Percentiles rank a stretch among this genome's conserved stretches.
Conservation (phyloP, 2,329 filamentous ascomycete genomes). For the Diaporthe batatas region DNA sequence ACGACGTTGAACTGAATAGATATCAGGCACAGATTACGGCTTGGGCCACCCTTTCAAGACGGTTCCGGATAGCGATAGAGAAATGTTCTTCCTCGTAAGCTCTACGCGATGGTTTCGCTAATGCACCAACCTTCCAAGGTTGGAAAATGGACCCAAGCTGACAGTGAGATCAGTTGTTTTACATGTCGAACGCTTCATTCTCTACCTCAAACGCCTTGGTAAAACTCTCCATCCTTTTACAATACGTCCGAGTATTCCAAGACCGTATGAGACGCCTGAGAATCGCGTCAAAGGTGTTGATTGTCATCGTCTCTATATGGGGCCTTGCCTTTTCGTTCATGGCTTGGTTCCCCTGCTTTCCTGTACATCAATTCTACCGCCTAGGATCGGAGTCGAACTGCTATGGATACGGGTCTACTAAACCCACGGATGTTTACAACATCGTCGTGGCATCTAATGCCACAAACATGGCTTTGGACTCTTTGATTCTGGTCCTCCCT, state of each 20-base stretch:
- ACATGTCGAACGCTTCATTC: conserved; percentile 9
- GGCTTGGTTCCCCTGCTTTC: conserved; percentile 13
- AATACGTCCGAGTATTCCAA: conserved; percentile 2
- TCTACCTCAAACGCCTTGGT: conserved; percentile 7
- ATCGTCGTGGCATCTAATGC: neutral
- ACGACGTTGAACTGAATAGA: neutral
- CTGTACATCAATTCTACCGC: neutral
- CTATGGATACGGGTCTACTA: conserved; percentile 11
- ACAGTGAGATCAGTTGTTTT: neutral
- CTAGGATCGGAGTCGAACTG: neutral
- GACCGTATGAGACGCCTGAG: neutral
- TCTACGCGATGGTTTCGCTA: neutral
- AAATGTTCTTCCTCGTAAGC: conserved; percentile 19
- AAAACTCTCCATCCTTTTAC: neutral
- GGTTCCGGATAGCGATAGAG: conserved; percentile 4
- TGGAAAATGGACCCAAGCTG: conserved; percentile 8
- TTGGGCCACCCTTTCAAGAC: conserved; percentile 3
- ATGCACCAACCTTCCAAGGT: conserved; percentile 9
- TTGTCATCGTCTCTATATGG: neutral
- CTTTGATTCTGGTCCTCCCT: neutral
- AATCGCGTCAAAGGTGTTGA: neutral
- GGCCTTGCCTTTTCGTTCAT: conserved; percentile 1
- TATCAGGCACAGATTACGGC: neutral
- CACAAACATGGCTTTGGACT: conserved; percentile 14
- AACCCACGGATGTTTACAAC: neutral